A percentile compares a stretch with the other conserved stretches of the same genome.
Conservation (phyloP, 2,329 filamentous ascomycete genomes). For the Dothideomycetes sp. region DNA sequence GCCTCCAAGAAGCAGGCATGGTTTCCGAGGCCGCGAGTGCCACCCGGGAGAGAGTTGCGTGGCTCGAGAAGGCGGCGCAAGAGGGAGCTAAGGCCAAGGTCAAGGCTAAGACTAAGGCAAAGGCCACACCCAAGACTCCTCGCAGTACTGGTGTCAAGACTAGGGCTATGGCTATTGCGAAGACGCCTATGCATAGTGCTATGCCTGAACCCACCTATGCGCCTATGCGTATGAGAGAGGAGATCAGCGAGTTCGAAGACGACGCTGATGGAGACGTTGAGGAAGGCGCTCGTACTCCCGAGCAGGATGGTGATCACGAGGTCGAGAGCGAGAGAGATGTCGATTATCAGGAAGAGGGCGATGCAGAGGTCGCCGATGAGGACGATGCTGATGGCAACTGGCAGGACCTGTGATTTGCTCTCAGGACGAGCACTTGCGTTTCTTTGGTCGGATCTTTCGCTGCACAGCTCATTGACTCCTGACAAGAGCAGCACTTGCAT, state of each 20-base stretch:
- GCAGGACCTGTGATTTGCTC: not conserved
- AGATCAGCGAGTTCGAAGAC: not conserved
- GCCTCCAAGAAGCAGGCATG: too few relatives aligned
- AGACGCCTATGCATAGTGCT: not conserved
- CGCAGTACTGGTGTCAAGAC: slow-evolving; percentile 1
- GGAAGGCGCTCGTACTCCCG: not conserved
- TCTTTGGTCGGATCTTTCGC: too few relatives aligned
- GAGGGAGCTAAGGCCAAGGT: slow-evolving; percentile 4
- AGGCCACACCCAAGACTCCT: not conserved
- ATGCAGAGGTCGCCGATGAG: not conserved
- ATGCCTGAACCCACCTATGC: not conserved
- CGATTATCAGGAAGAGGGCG: not conserved
- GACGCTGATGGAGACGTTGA: slow-evolving; percentile 3
- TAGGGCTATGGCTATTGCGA: slow-evolving; percentile 1
- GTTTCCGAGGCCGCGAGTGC: too few relatives aligned
- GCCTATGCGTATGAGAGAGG: not conserved
- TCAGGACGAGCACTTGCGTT: too few relatives aligned
- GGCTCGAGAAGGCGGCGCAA: too few relatives aligned
- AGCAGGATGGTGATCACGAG: slow-evolving; percentile 1
- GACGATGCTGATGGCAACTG: not conserved
- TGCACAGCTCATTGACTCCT: too few relatives aligned
- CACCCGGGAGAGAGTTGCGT: too few relatives aligned
- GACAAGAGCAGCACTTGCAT: too few relatives aligned
- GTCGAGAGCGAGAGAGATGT: not conserved
- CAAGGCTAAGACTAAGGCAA: slow-evolving; percentile 5